Percentiles rank a stretch among this genome's conserved stretches.
Evolutionary conservation across 2,329 filamentous ascomycete species (phyloP).

Genomic region (Paraphaeosphaeria sporulosa): DNA sequence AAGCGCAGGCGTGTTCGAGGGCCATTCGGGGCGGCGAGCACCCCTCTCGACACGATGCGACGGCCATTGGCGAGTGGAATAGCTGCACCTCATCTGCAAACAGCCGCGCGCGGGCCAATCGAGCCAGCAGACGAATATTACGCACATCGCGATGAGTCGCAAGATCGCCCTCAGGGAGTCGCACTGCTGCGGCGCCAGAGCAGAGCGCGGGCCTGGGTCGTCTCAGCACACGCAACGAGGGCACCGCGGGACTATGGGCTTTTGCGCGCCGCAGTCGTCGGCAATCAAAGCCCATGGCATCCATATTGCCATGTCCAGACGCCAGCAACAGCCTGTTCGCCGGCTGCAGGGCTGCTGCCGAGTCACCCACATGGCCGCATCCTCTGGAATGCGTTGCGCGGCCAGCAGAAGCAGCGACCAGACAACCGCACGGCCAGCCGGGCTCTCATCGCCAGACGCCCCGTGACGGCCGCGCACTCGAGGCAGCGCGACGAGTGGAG

Average conservation of each 20-base stretch:
- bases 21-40: conserved; percentile 21
- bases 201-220: too few relatives aligned
- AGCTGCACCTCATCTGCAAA: conserved; percentile 25
- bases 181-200: conserved; percentile 5
- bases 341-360: conserved; percentile 10
- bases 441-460: not conserved
- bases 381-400: conserved; percentile 4
- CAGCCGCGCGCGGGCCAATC: conserved; percentile 23
- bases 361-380: conserved; percentile 16
- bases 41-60: conserved; percentile 14
- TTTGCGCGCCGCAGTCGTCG: not conserved
- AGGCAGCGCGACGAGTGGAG: too few relatives aligned
- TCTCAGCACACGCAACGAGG: not conserved
- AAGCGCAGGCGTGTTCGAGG: not conserved
- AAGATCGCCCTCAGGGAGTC: conserved; percentile 15
- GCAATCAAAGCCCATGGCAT: conserved; percentile 5
- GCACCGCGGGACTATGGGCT: not conserved
- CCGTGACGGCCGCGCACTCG: not conserved
- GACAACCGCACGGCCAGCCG: not conserved
- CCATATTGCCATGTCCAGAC: conserved; percentile 15
- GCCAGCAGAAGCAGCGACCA: not conserved
- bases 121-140: conserved; percentile 15
- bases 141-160: conserved; percentile 20
- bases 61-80: conserved; percentile 20
- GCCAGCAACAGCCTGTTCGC: not conserved